Percentiles rank a stretch among this genome's conserved stretches.
These are phyloP conservation scores for Colletotrichum acutatum DNA, from an alignment of 2,329 filamentous ascomycete genomes.

Conservation along the genomic window DNA sequence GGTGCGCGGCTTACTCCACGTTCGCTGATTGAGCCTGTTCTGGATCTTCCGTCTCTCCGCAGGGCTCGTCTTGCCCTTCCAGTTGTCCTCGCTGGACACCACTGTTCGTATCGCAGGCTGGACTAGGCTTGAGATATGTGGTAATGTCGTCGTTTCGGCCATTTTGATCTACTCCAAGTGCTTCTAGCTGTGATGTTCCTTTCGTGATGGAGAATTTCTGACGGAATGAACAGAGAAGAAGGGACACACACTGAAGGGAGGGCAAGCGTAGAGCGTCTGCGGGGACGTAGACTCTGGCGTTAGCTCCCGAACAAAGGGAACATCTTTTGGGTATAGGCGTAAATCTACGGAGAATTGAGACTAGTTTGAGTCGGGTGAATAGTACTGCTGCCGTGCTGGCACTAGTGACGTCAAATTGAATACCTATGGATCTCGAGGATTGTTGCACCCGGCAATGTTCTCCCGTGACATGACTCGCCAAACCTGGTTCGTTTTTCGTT, in stretches of 20 bases:
- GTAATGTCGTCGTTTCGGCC: background rate
- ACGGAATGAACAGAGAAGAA: background rate
- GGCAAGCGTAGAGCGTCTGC: background rate
- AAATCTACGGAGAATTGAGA: background rate
- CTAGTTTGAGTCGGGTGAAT: background rate
- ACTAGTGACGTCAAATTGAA: constrained; percentile 15
- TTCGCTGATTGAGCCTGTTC: constrained; percentile 33
- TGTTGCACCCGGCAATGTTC: background rate
- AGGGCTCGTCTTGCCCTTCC: constrained; percentile 46
- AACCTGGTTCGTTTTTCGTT: background rate
- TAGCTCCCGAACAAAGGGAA: constrained; percentile 4
- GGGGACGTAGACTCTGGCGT: background rate
- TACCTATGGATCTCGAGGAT: background rate
- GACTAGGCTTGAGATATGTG: background rate
- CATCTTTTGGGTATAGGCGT: background rate
- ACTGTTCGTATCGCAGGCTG: background rate
- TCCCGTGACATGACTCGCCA: background rate
- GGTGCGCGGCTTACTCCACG: constrained; percentile 28
- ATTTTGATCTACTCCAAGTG: background rate
- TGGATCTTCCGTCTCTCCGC: constrained; percentile 36
- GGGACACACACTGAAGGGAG: background rate
- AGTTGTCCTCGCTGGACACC: constrained; percentile 41
- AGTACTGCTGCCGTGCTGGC: background rate
- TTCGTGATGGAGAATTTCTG: background rate
- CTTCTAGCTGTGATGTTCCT: background rate